phyloP scores from a whole-genome alignment of 352 stramenopile species.

The Phytopythium vexans region DNA sequence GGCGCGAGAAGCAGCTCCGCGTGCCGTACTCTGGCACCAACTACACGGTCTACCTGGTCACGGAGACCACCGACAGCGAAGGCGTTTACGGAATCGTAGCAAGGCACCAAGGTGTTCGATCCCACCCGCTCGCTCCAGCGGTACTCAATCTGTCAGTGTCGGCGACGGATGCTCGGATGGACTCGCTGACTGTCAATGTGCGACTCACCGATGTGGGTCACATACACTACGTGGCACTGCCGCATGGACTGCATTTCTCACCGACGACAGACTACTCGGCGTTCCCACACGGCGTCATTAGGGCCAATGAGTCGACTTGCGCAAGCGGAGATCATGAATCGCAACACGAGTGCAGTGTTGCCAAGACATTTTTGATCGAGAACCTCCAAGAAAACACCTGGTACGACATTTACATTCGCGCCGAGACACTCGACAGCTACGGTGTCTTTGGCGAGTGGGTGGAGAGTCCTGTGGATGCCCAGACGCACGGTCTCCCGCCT shows the following conservation, averaged over 20 bases:
- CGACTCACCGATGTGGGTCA: slow-evolving; percentile 47
- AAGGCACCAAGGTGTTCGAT: slow-evolving; percentile 45
- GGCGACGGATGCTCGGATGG: slow-evolving; percentile 58
- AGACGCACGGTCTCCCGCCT: slow-evolving; percentile 59
- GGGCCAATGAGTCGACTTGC: slow-evolving; percentile 5
- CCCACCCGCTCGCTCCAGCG: slow-evolving; percentile 39
- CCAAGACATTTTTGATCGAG: slow-evolving; percentile 40
- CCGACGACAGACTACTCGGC: slow-evolving; percentile 7
- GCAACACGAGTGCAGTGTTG: slow-evolving; percentile 1
- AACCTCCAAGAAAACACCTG: slow-evolving; percentile 48
- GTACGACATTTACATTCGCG: slow-evolving; percentile 73
- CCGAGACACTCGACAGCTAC: slow-evolving; percentile 69
- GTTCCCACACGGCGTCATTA: slow-evolving; percentile 8
- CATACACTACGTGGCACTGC: slow-evolving; percentile 59
- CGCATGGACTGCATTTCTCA: slow-evolving; percentile 17
- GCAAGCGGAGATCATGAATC: background rate
- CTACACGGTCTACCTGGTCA: slow-evolving; percentile 75
- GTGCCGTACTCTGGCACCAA: slow-evolving; percentile 50
- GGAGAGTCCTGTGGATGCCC: slow-evolving; percentile 38
- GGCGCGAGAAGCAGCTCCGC: slow-evolving; percentile 47
- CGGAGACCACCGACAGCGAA: slow-evolving; percentile 61
- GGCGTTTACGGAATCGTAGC: slow-evolving; percentile 75
- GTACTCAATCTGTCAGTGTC: slow-evolving; percentile 33
- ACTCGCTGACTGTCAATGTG: slow-evolving; percentile 54
- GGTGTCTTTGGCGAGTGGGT: slow-evolving; percentile 69